Conservation (phyloP, 2,329 filamentous ascomycete genomes). For the Orbilia blumenaviensis region DNA sequence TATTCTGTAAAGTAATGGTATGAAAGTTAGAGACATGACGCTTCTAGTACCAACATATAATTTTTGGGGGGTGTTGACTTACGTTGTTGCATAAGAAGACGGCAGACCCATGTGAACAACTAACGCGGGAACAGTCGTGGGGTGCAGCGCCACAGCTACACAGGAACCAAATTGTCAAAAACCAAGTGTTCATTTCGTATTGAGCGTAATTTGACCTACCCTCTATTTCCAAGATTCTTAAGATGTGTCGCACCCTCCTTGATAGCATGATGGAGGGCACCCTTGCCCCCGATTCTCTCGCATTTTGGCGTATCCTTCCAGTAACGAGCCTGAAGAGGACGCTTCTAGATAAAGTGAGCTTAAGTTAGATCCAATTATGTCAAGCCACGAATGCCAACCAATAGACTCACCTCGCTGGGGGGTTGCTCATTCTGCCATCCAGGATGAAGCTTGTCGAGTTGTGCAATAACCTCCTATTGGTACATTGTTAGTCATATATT, state of each 20-base stretch:
- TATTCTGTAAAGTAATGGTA: neutral
- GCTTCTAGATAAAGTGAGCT: neutral
- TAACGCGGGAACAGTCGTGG: neutral
- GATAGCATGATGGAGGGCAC: neutral
- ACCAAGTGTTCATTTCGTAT: neutral
- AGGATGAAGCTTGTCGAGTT: neutral
- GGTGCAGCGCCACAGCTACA: neutral
- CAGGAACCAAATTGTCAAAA: neutral
- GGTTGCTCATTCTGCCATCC: neutral
- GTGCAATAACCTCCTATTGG: neutral
- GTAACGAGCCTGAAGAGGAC: neutral
- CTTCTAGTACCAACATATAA: no score
- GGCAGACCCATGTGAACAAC: neutral
- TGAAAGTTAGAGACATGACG: neutral
- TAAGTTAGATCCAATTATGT: neutral
- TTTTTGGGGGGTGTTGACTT: neutral
- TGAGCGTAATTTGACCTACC: neutral
- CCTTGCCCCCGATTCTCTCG: neutral
- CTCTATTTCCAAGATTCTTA: neutral
- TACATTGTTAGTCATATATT: neutral
- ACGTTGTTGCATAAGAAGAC: neutral
- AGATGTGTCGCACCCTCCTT: neutral
- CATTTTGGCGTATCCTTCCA: neutral
- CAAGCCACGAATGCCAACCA: neutral
- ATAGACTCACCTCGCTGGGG: neutral